Evolutionary conservation across 2,329 filamentous ascomycete genomes (phyloP).

Genomic region (Chlorencoelia australis): DNA sequence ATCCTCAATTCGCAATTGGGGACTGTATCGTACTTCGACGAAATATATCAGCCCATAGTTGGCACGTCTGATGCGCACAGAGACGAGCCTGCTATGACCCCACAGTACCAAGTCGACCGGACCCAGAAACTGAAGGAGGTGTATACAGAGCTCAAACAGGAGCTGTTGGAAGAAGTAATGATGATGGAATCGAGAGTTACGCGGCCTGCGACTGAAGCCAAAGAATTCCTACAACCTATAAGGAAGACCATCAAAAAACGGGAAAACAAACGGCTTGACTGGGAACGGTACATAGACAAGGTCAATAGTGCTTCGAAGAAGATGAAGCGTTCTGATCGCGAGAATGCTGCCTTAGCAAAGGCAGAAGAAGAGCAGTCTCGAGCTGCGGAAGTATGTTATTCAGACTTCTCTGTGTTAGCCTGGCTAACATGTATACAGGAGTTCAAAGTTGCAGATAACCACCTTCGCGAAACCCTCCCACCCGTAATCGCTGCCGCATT

Average conservation of each 20-base stretch:
- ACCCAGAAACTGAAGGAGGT: conserved; percentile 54
- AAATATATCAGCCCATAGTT: conserved; percentile 67
- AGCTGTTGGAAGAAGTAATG: conserved; percentile 60
- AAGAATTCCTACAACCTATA: conserved; percentile 58
- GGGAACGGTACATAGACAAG: conserved; percentile 64
- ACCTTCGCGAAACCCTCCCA: conserved; percentile 61
- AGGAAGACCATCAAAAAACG: conserved; percentile 79
- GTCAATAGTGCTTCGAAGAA: conserved; percentile 63
- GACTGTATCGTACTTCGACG: conserved; percentile 57
- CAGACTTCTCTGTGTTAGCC: conserved; percentile 7
- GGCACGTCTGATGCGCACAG: conserved; percentile 49
- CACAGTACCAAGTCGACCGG: conserved; percentile 51
- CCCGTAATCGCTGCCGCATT: conserved; percentile 61
- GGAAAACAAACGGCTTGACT: conserved; percentile 73
- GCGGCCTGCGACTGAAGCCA: conserved; percentile 58
- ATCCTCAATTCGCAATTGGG: conserved; percentile 61
- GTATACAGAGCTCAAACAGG: conserved; percentile 60
- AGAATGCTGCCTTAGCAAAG: conserved; percentile 61
- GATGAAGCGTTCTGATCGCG: conserved; percentile 57
- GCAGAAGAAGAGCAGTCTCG: conserved; percentile 59
- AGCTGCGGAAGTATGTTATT: conserved; percentile 47
- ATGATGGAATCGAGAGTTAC: conserved; percentile 63
- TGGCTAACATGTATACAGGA: conserved; percentile 36
- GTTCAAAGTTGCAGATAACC: conserved; percentile 65
- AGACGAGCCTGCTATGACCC: conserved; percentile 49